Evolutionary conservation across 2,329 filamentous ascomycete species (phyloP), one percentile per base, ranked within the genome.

Genomic region (Pseudogymnoascus sp.): DNA sequence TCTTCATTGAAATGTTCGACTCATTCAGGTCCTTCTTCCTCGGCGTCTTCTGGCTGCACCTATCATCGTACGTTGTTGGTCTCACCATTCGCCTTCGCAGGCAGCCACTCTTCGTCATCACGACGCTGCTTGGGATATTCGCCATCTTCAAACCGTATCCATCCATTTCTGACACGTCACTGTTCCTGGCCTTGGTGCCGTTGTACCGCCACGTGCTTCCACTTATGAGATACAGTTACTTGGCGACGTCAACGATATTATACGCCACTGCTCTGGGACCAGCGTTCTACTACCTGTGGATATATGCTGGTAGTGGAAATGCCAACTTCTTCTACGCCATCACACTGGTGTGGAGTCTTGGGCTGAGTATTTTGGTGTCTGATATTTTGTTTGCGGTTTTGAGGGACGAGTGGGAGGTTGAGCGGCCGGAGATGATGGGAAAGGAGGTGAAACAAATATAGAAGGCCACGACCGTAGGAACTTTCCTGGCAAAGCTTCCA

Each of bases 251-350:
- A 0, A 89, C 90, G 1, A 81, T 99, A 40, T 78, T 97, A 8
- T 99, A 99, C 75, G 88, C 91, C 24, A 89, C 88, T 2, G 87
- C 96, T 66, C 82, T 99, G 0, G 95, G 95, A 0, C 95, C 95
- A 1, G 92, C 93, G 0, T 99, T 99, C 74, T 96, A 97, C 74
- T 88, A 99, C 73, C 80, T 99, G 4, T 99, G 95, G 95, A 93
- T 99, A 64, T 99, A 97, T 72, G 95, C 95, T 2, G 95, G 95
- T 60, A 96, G 92, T 63, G 95, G 95, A 29, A 99, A 99, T 71
- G 95, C 95, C 64, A 99, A 99, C 74, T 99, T 99, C 78, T 99
- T 99, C 78, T 99, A 99, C 73, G 95, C 95, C 68, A 97, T 99
- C 70, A 99, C 95, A 0, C 79, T 99, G n/a, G 95, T 99, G 0